Evolutionary conservation across 1,139 yeast species (phyloP).

Genomic region (Sugiyamaella castrensis): DNA sequence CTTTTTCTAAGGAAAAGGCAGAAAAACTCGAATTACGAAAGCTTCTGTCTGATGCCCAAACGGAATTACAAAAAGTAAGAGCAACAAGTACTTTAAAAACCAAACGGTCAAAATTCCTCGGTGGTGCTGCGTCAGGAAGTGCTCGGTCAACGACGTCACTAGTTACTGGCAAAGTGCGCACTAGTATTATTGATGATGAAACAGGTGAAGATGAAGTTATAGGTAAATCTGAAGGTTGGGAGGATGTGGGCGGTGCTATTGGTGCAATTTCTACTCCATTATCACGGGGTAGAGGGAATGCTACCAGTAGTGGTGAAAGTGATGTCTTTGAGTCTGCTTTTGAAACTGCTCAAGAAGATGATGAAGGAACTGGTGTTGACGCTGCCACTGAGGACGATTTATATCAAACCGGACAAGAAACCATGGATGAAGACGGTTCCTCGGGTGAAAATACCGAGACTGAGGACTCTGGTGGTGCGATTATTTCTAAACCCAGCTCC

Average conservation of each 20-base stretch:
- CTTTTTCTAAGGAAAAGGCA: constrained; percentile 35
- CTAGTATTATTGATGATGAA: constrained; percentile 15
- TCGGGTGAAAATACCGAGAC: constrained; percentile 40
- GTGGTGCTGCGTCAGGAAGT: background rate
- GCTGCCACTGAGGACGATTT: constrained; percentile 34
- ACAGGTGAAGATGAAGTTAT: constrained; percentile 1
- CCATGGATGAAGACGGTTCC: constrained; percentile 30
- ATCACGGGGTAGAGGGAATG: background rate
- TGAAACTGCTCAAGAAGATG: constrained; percentile 35
- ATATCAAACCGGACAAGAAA: constrained; percentile 35
- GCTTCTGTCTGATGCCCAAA: constrained; percentile 23
- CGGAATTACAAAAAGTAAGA: constrained; percentile 8
- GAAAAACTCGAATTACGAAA: constrained; percentile 38
- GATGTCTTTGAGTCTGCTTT: constrained; percentile 35
- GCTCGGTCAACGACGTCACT: constrained; percentile 2
- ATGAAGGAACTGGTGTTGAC: constrained; percentile 9
- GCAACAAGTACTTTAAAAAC: constrained; percentile 14
- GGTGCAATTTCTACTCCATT: background rate
- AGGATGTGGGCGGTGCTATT: constrained; percentile 16
- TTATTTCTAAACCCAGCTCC: background rate
- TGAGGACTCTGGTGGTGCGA: constrained; percentile 25
- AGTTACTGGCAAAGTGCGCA: constrained; percentile 8
- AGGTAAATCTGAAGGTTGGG: constrained; percentile 28
- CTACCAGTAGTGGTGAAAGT: constrained; percentile 27
- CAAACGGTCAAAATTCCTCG: constrained; percentile 23